A percentile compares a stretch with the other conserved stretches of the same genome.
Conservation (phyloP, 495 filamentous ascomycete genomes). For the Staphylotrichum tortipilum region DNA sequence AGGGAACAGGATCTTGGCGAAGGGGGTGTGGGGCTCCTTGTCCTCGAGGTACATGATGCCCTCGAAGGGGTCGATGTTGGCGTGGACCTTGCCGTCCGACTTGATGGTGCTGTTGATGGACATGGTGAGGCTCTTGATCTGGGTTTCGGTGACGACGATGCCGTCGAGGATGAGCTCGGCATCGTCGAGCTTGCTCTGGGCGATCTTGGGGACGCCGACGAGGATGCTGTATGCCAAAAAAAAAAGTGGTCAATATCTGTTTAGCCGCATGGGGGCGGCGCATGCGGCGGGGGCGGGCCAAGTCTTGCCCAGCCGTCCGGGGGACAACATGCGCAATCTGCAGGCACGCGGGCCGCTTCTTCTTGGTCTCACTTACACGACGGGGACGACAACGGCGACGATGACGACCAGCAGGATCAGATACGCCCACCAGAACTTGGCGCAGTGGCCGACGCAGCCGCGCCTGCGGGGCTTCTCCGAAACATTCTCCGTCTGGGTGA, state of each 20-base stretch:
- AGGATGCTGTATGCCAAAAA: no score
- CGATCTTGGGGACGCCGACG: slow-evolving; percentile 64
- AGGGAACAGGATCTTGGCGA: slow-evolving; percentile 46
- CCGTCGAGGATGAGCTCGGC: slow-evolving; percentile 52
- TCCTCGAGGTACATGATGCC: slow-evolving; percentile 47
- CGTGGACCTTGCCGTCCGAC: slow-evolving; percentile 44
- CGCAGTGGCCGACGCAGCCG: slow-evolving; percentile 33
- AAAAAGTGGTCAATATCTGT: background rate
- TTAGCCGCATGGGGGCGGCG: no score
- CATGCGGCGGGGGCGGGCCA: no score
- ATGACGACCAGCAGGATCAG: slow-evolving; percentile 49
- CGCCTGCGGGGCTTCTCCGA: slow-evolving; percentile 18
- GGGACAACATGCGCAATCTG: no score
- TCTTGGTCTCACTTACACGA: slow-evolving; percentile 68
- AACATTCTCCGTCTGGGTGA: slow-evolving; percentile 19
- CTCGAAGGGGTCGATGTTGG: slow-evolving; percentile 33
- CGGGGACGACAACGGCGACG: slow-evolving; percentile 52
- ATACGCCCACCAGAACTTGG: slow-evolving; percentile 64
- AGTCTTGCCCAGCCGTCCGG: no score
- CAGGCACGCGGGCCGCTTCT: no score
- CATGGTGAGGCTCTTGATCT: slow-evolving; percentile 48
- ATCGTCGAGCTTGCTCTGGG: slow-evolving; percentile 57
- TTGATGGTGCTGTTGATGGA: slow-evolving; percentile 45
- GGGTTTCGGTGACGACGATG: slow-evolving; percentile 52
- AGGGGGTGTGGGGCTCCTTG: slow-evolving; percentile 44